Evolutionary conservation across 2,329 filamentous ascomycete species (phyloP).

Genomic region (Helicocarpus griseus): DNA sequence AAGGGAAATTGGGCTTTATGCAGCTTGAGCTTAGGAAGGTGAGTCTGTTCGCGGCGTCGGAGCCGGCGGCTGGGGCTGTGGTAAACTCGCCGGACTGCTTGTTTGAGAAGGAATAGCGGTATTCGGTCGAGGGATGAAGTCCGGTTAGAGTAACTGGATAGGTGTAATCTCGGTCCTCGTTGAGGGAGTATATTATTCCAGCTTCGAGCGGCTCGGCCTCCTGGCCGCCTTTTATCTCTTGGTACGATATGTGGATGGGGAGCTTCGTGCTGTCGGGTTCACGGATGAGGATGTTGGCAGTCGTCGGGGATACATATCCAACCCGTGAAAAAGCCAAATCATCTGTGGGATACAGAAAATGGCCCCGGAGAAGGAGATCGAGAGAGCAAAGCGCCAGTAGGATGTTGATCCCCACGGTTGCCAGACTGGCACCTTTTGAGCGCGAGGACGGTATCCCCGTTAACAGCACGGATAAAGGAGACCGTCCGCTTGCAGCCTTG

Average conservation of each 20-base stretch:
- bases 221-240: conserved; percentile 24
- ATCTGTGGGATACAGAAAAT: conserved; percentile 57
- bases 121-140: conserved; percentile 60
- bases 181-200: conserved; percentile 56
- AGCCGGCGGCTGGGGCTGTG: conserved; percentile 62
- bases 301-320: conserved; percentile 72
- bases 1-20: conserved; percentile 84
- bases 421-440: conserved; percentile 55
- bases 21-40: conserved; percentile 91
- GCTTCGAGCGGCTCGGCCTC: conserved; percentile 51
- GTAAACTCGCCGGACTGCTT: conserved; percentile 76
- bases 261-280: conserved; percentile 69
- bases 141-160: conserved; percentile 57
- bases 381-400: conserved; percentile 58
- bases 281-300: conserved; percentile 72
- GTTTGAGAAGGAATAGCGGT: conserved; percentile 79
- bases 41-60: conserved; percentile 57
- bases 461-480: conserved; percentile 55
- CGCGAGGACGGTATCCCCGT: conserved; percentile 65
- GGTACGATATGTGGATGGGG: conserved; percentile 62
- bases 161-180: conserved; percentile 75
- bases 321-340: conserved; percentile 78
- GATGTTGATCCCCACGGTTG: conserved; percentile 64
- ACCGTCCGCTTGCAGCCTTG: conserved; percentile 5
- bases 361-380: conserved; percentile 69